Base-by-base conservation (phyloP, 768 basidiomycete species). In the Russula olivacea region DNA sequence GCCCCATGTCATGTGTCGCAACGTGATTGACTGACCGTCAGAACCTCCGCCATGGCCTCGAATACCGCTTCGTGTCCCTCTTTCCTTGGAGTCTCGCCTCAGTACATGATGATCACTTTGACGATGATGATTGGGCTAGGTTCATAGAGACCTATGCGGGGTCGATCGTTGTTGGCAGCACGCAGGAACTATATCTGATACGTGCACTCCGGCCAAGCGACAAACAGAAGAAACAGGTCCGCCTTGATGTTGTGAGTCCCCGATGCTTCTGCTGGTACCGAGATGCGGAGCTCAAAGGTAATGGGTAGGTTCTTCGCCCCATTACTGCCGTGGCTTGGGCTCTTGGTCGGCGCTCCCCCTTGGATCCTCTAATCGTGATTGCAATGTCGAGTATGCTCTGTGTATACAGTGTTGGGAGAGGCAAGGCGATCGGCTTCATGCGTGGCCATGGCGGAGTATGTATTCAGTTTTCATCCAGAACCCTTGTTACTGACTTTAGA, bases 321-420 rank as follows among this genome's bases (percentile, higher is more conserved):
- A 49, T 73, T n/a, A 66, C 74, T 7, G 71, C 71, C 50, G 78
- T 84, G 64, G 83, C 83, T 47, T 91, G 88, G 89, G 80, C 81
- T 25, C 68, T 89, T 50, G 75, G 75, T 64, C 74, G 74, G 17
- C 58, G 71, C 15, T 61, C 70, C 0, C 81, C 79, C 1, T 74
- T 79, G 15, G 78, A 84, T n/a, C 88, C 88, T 10, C 72, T 89
- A 19, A 70, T 88, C 28, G 70, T 89, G 30, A 80, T 86, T 63
- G 78, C 85, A 10, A 73, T 77, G 34, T 76, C 78, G 43, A 81
- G 81, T 59, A 67, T 86, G 23, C 65, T 90, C 23, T 84, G 84
- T 69, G 74, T 88, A 17, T 78, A 83, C 69, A 78, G 85, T 66
- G 73, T 80, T 11, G 73, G 72, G 55, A 72, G 70, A 21, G 74